phyloP scores from a whole-genome alignment of 2,329 filamentous ascomycete genomes.

The Fusarium sarcochroum region DNA sequence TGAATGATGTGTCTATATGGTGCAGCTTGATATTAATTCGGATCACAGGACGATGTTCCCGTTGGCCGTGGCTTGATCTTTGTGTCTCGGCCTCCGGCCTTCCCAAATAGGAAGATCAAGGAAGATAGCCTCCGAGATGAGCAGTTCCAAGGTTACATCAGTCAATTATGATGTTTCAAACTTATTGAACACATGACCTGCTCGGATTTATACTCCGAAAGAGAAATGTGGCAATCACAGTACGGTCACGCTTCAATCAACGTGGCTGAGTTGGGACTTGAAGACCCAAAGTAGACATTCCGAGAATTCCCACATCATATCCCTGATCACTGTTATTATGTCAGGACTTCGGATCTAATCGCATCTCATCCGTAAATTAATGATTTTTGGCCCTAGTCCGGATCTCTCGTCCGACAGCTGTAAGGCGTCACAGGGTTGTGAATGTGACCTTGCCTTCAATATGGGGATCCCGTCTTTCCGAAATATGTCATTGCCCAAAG shows the following conservation, averaged over 20 bases:
- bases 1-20: background rate
- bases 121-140: slow-evolving; percentile 39
- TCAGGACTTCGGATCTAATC: slow-evolving; percentile 1
- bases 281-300: slow-evolving; percentile 20
- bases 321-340: background rate
- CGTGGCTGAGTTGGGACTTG: background rate
- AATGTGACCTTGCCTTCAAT: background rate
- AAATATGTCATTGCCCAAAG: background rate
- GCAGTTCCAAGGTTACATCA: slow-evolving; percentile 24
- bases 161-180: background rate
- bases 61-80: slow-evolving; percentile 15
- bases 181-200: slow-evolving; percentile 3
- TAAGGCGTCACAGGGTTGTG: background rate
- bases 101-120: slow-evolving; percentile 30
- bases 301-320: slow-evolving; percentile 17
- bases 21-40: background rate
- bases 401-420: background rate
- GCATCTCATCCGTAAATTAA: slow-evolving; percentile 14
- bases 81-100: slow-evolving; percentile 17
- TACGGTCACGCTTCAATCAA: slow-evolving; percentile 1
- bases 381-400: background rate
- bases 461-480: slow-evolving; percentile 38
- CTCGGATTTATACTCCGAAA: slow-evolving; percentile 12
- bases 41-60: slow-evolving; percentile 19
- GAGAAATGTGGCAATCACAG: background rate